Base-by-base conservation (phyloP, 169 alveolate genomes). In the Plasmodium yoelii region DNA sequence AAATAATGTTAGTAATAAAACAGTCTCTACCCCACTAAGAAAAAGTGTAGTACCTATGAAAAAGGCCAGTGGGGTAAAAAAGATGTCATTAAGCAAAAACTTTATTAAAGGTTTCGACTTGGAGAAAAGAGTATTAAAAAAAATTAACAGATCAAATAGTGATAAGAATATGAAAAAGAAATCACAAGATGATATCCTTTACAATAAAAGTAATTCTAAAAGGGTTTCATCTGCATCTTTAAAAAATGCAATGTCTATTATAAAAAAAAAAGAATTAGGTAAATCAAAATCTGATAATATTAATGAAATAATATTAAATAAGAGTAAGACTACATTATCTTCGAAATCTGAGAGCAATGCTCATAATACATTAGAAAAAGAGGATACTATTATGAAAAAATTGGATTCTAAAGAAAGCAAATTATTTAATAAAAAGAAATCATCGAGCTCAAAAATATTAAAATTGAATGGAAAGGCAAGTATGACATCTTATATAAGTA, bases 241-340 rank as follows among this genome's bases (percentile, higher is more conserved):
- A 26, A 80, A 80, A 65, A 64, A 28, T 6, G 26, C 77, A 10
- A 22, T 9, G 44, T 49, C 90, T 57, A 18, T 22, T 65, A 65
- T 67, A 13, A 80, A 65, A 46, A 75, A 75, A 55, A 67, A 80
- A 80, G 15, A 15, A 59, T 46, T 80, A 63, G 46, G 64, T 51
- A 80, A 80, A 47, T 80, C 80, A 24, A 80, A 80, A 59, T 55
- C 82, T 4, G 90, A 65, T 10, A 67, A 69, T 60, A 67, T 80
- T 64, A 34, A 80, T 10, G 90, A 55, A 42, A 65, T 59, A 46
- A 22, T 5, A 3, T 19, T 18, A 65, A 57, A 55, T 47, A 80
- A 59, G 51, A 46, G 46, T 46, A 65, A 80, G 18, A 57, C 60
- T 1, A 39, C 57, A 19, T 57, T 19, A 24, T 67, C 90, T 12